phyloP scores from a whole-genome alignment of 2,329 filamentous ascomycete genomes.

The Rhexocercosporidium sp. region DNA sequence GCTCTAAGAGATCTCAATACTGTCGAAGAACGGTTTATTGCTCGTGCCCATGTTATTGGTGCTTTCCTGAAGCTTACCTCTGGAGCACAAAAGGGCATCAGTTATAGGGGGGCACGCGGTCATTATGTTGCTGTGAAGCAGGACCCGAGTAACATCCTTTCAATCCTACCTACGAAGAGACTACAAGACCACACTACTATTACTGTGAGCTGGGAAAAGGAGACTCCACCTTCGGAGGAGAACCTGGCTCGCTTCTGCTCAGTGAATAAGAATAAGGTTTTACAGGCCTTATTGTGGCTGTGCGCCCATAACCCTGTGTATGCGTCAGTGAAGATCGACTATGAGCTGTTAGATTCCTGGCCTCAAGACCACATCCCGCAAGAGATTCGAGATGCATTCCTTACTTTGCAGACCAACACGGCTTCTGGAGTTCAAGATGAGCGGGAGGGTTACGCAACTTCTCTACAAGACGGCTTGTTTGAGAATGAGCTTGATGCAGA shows the following conservation, averaged over 20 bases:
- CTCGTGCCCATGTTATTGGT: no score
- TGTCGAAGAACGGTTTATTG: no score
- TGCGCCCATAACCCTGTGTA: constrained; percentile 23
- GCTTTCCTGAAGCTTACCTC: neutral
- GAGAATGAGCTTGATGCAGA: no score
- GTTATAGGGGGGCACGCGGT: neutral
- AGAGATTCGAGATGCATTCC: constrained; percentile 24
- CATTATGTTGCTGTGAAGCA: neutral
- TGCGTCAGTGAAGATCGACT: constrained; percentile 17
- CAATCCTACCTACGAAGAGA: neutral
- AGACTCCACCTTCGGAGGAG: neutral
- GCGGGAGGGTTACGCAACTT: constrained; percentile 23
- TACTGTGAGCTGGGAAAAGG: neutral
- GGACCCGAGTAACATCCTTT: neutral
- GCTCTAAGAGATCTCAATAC: no score
- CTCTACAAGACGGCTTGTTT: constrained; percentile 19
- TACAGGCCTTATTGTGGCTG: constrained; percentile 23
- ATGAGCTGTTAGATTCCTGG: constrained; percentile 17
- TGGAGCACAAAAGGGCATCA: neutral
- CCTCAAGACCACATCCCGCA: constrained; percentile 27
- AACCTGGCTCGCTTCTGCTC: neutral
- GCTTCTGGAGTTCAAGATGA: constrained; percentile 18
- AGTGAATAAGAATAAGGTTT: neutral
- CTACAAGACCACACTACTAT: neutral
- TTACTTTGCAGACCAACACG: constrained; percentile 19